Conservation (phyloP, 768 basidiomycete genomes). For the Pleurotus ostreatus region DNA sequence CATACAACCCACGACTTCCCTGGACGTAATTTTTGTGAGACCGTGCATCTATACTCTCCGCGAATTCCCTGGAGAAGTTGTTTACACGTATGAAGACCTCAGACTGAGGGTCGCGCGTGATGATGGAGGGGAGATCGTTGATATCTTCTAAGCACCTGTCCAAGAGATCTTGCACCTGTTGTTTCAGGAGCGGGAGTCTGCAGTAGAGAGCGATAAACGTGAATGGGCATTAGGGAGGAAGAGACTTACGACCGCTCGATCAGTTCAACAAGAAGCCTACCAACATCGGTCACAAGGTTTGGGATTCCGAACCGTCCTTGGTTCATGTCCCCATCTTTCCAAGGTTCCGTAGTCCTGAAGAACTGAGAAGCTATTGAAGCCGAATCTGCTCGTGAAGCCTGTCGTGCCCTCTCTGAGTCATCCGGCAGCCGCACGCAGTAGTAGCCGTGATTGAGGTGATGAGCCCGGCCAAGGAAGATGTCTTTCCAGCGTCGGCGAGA, state of each 20-base stretch:
- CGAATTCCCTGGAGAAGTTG: constrained; percentile 33
- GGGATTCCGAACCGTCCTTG: constrained; percentile 48
- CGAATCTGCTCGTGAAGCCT: constrained; percentile 30
- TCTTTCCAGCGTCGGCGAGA: constrained; percentile 43
- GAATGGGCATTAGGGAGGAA: background rate
- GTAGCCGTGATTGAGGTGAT: constrained; percentile 53
- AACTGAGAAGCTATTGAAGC: constrained; percentile 35
- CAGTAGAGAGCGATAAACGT: background rate
- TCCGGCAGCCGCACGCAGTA: constrained; percentile 65
- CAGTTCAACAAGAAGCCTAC: constrained; percentile 44
- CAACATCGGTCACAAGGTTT: constrained; percentile 49
- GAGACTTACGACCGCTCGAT: constrained; percentile 47
- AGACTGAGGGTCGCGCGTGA: constrained; percentile 34
- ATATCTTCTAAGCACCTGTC: constrained; percentile 27
- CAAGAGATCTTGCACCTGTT: constrained; percentile 37
- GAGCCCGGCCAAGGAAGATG: constrained; percentile 41
- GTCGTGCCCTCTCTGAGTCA: constrained; percentile 44
- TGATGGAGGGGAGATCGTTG: constrained; percentile 32
- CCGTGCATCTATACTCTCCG: constrained; percentile 21
- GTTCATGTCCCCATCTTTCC: constrained; percentile 43
- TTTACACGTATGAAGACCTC: constrained; percentile 43
- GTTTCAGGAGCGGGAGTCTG: constrained; percentile 45
- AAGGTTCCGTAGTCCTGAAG: constrained; percentile 47
- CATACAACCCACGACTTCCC: constrained; percentile 23
- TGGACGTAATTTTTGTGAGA: constrained; percentile 24